Conservation (phyloP, 345 rosid species). For the Eucalyptus camaldulensis region DNA sequence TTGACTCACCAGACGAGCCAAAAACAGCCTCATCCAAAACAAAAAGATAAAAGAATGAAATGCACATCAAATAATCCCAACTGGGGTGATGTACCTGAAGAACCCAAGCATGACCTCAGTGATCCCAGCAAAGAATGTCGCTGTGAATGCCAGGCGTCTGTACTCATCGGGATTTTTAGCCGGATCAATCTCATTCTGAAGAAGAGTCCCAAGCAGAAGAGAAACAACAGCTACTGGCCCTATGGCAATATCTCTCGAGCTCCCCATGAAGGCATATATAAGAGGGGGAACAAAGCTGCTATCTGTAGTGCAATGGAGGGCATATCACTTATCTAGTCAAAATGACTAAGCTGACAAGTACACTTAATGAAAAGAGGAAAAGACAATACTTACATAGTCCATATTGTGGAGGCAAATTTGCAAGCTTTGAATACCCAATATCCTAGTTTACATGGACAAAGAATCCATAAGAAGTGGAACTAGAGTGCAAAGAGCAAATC, state of each 20-base stretch:
- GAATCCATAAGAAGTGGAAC: not conserved
- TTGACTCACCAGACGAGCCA: not conserved
- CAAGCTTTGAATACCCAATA: conserved; percentile 35
- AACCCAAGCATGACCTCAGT: conserved; percentile 30
- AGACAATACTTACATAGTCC: conserved; percentile 24
- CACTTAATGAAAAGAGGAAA: not conserved
- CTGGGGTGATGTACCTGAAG: conserved; percentile 13
- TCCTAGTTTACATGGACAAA: conserved; percentile 10
- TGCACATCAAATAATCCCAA: not conserved
- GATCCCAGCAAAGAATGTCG: conserved; percentile 34
- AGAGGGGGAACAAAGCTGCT: conserved; percentile 50
- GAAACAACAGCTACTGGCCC: conserved; percentile 42
- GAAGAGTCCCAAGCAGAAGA: conserved; percentile 27
- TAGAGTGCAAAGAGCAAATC: not conserved
- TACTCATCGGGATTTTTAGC: conserved; percentile 3
- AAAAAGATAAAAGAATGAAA: not conserved
- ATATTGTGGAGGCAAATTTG: conserved; percentile 25
- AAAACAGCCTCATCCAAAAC: not conserved
- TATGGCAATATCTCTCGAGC: conserved; percentile 34
- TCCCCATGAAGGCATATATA: conserved; percentile 38
- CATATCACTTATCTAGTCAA: not conserved
- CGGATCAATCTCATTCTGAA: conserved; percentile 9
- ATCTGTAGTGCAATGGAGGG: conserved; percentile 2
- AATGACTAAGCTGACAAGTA: not conserved
- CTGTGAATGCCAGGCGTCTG: conserved; percentile 21